These are phyloP conservation scores for Acephala macrosclerotiorum DNA, from an alignment of 2,329 filamentous ascomycete species.

Conservation along the genomic window DNA sequence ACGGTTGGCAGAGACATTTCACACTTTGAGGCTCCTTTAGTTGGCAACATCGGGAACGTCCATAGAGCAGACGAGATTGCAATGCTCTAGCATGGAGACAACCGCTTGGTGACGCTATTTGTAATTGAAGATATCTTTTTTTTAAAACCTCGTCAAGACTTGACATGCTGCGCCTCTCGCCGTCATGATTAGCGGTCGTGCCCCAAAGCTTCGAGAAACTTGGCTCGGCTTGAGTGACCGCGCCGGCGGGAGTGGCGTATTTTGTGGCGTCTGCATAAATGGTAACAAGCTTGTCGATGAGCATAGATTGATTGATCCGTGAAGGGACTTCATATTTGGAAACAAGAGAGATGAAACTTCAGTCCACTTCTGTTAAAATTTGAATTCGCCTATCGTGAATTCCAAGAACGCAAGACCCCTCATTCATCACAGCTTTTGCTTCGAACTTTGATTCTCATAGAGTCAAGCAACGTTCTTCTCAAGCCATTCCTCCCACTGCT, in stretches of 20 bases:
- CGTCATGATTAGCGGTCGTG: neutral
- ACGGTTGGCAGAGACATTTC: neutral
- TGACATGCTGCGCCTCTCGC: neutral
- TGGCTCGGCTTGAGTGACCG: too few species aligned
- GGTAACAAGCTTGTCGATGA: neutral
- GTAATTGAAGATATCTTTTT: neutral
- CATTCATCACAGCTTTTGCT: neutral
- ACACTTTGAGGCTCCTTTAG: neutral
- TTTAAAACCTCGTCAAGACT: neutral
- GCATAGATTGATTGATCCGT: neutral
- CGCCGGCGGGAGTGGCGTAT: too few species aligned
- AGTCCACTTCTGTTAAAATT: too few species aligned
- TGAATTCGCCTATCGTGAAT: neutral
- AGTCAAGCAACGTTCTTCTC: slow-evolving; percentile 42
- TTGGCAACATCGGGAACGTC: neutral
- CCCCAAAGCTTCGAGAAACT: neutral
- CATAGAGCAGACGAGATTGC: neutral
- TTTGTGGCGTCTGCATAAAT: neutral
- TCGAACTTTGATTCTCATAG: neutral
- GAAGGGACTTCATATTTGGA: neutral
- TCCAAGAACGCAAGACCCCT: neutral
- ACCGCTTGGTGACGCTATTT: neutral
- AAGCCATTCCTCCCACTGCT: slow-evolving; percentile 77
- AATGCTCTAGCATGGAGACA: neutral
- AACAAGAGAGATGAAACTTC: neutral